A percentile compares a stretch with the other conserved stretches of the same genome.
Conservation (phyloP, 495 filamentous ascomycete genomes). For the Neurospora sp. region DNA sequence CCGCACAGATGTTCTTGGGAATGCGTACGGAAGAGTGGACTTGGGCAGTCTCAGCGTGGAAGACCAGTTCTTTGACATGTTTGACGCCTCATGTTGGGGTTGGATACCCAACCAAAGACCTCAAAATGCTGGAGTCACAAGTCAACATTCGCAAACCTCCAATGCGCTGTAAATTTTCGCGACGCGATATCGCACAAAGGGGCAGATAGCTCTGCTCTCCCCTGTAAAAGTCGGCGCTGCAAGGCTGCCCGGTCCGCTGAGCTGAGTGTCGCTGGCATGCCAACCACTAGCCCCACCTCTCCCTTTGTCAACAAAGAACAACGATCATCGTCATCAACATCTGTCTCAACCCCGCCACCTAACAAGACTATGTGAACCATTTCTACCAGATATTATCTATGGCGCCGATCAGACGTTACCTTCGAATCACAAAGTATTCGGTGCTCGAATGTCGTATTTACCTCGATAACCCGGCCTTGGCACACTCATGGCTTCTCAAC, state of each 20-base stretch:
- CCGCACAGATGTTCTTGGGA: neutral
- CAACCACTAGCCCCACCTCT: neutral
- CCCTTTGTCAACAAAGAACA: neutral
- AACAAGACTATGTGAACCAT: neutral
- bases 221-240: slow-evolving; percentile 11
- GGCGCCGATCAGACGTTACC: slow-evolving; percentile 75
- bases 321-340: neutral
- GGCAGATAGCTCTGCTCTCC: neutral
- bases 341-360: neutral
- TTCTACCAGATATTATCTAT: slow-evolving; percentile 30
- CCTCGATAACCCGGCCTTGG: slow-evolving; percentile 76
- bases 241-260: slow-evolving; percentile 8
- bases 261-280: neutral
- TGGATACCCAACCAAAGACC: neutral
- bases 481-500: slow-evolving; percentile 71
- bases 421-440: slow-evolving; percentile 77
- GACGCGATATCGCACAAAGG: slow-evolving; percentile 1
- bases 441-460: slow-evolving; percentile 94
- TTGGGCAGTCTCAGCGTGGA: slow-evolving; percentile 40
- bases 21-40: slow-evolving; percentile 36
- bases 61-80: slow-evolving; percentile 40
- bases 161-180: slow-evolving; percentile 3
- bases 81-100: slow-evolving; percentile 9
- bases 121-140: neutral
- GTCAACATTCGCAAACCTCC: neutral